Base-by-base conservation (phyloP, 331 rosid genomes). In the Phaseolus coccineus region DNA sequence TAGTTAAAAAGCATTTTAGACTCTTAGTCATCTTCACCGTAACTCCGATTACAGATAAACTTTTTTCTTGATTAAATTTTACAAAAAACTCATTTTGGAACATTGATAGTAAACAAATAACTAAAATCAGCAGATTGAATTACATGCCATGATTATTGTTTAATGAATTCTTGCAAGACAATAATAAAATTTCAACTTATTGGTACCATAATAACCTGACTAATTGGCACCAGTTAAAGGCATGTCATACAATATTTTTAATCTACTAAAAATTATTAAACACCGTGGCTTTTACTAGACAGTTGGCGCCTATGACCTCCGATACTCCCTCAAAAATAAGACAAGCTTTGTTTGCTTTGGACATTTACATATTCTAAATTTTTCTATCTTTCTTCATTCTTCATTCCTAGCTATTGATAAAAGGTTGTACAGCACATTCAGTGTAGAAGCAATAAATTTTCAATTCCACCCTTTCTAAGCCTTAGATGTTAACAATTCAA, bases 1-100 rank as follows among this genome's bases (percentile, higher is more conserved):
- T 30, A 24, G 71, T 24, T 35, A 77, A 72, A 57, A 30, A 78
- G 40, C 65, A 70, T 57, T 13, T 67, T 74, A 40, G 42, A 47
- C 30, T 73, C 28, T 58, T 3, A 33, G 35, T 48, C 47, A 59
- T 46, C 71, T 25, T 37, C 28, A 35, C 50, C 16, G 19, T 39
- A 65, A 37, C 27, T 3, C 16, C 1, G 30, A 65, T 39, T 65
- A 8, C 35, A 31, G 25, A 39, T 8, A 35, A 59, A 71, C 15
- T 19, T 35, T 19, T 51, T 22, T 31, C 31, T 51, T 11, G 77
- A 61, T 80, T 31, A 50, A 37, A 12, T 30, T 71, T 72, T 44
- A 81, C 48, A 57, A 37, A 19, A 37, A 64, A 22, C 2, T 39
- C 63, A 53, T 68, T 69, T 39, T 40, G 50, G 27, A 51, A 30